phyloP scores from a whole-genome alignment of 208 protist genomes.

The Zelonia costaricensis region DNA sequence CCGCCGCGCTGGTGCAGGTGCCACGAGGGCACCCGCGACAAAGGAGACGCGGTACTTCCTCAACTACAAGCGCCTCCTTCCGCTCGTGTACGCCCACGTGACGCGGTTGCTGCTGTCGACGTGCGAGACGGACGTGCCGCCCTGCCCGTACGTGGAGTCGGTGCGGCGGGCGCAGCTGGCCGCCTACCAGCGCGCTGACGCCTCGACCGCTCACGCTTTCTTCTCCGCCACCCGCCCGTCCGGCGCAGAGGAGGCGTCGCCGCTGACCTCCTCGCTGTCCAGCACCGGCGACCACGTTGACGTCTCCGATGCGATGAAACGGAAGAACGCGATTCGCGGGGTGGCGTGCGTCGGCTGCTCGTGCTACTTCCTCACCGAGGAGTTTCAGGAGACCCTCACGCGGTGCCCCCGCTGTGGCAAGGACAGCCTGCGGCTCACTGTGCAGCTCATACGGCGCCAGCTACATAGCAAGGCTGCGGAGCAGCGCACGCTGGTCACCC shows the following conservation, averaged over 20 bases:
- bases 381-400: conserved; percentile 51
- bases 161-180: conserved; percentile 21
- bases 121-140: conserved; percentile 31
- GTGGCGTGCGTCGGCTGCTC: conserved; percentile 67
- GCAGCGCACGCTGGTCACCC: conserved; percentile 17
- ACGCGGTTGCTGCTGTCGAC: conserved; percentile 66
- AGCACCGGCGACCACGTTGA: conserved; percentile 25
- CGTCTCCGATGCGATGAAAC: conserved; percentile 38
- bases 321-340: conserved; percentile 39
- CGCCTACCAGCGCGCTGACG: conserved; percentile 5
- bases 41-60: conserved; percentile 57
- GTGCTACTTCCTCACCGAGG: conserved; percentile 62
- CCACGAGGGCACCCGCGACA: neutral
- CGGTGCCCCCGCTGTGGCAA: conserved; percentile 62
- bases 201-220: conserved; percentile 15
- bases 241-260: neutral
- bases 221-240: neutral
- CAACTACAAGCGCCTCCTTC: conserved; percentile 75
- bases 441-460: conserved; percentile 26
- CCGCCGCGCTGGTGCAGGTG: neutral
- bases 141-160: conserved; percentile 22
- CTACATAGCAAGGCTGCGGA: conserved; percentile 11
- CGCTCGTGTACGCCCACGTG: conserved; percentile 77
- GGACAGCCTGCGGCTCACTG: conserved; percentile 39
- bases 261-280: neutral